These are phyloP conservation scores for Paratinospora sagittata DNA, from an alignment of 164 flowering plant species.

Conservation along the genomic window DNA sequence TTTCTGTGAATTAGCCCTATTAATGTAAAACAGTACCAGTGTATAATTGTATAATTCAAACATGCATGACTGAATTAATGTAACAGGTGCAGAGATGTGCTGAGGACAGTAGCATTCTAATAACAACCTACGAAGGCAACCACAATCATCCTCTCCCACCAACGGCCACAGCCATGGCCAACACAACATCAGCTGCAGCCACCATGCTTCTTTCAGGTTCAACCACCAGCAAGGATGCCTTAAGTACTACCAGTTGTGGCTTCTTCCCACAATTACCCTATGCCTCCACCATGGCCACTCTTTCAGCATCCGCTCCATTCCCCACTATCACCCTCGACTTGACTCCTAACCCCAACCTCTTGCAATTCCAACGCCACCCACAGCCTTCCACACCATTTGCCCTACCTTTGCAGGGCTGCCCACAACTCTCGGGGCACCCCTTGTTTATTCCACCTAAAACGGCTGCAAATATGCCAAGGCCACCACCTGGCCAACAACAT, in stretches of 20 bases:
- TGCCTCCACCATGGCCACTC: conserved; percentile 43
- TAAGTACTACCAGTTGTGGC: conserved; percentile 11
- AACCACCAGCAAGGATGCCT: conserved; percentile 31
- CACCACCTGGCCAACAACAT: conserved; percentile 17
- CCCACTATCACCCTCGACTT: conserved; percentile 59
- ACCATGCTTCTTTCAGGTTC: conserved; percentile 38
- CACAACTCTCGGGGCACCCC: conserved; percentile 18
- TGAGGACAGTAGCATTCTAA: conserved; percentile 33
- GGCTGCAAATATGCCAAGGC: conserved; percentile 6
- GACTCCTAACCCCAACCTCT: conserved; percentile 29
- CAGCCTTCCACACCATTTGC: conserved; percentile 20
- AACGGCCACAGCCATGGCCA: conserved; percentile 36
- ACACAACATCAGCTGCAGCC: conserved; percentile 36
- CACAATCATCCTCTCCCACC: conserved; percentile 43
- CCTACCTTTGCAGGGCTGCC: conserved; percentile 21
- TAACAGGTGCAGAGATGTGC: conserved; percentile 40
- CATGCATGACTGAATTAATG: no score
- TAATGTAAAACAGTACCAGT: no score
- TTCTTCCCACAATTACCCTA: conserved; percentile 33
- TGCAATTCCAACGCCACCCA: conserved; percentile 20
- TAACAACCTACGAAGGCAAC: conserved; percentile 38
- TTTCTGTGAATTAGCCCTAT: no score
- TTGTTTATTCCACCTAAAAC: conserved; percentile 13
- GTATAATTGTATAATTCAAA: no score
- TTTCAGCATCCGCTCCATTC: conserved; percentile 58